These are phyloP conservation scores for Tricladium varicosporioides DNA, from an alignment of 2,329 filamentous ascomycete genomes.

Conservation along the genomic window DNA sequence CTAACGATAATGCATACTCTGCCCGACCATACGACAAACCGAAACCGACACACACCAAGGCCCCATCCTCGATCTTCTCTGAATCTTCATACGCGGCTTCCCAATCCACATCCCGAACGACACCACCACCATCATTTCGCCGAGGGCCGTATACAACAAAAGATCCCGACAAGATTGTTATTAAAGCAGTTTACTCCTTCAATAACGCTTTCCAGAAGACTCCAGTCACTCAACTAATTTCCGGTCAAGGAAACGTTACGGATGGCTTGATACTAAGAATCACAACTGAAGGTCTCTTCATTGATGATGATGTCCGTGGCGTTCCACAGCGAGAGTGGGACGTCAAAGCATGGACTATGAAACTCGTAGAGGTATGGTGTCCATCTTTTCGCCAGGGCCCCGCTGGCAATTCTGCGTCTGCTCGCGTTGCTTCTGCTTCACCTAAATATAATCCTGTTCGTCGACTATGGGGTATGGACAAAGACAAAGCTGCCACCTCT, in stretches of 20 bases:
- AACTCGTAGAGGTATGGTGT: constrained; percentile 86
- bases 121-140: constrained; percentile 70
- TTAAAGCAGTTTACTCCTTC: constrained; percentile 89
- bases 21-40: constrained; percentile 76
- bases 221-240: constrained; percentile 87
- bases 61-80: constrained; percentile 71
- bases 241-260: constrained; percentile 79
- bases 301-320: constrained; percentile 89
- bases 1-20: constrained; percentile 64
- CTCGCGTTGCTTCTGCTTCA: constrained; percentile 37
- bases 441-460: constrained; percentile 29
- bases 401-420: constrained; percentile 38
- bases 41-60: constrained; percentile 55
- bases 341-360: constrained; percentile 96
- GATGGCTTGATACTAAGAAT: constrained; percentile 91
- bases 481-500: constrained; percentile 43
- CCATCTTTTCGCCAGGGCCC: constrained; percentile 53
- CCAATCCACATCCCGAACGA: constrained; percentile 78
- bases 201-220: constrained; percentile 84
- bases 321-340: constrained; percentile 98
- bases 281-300: constrained; percentile 91
- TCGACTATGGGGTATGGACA: constrained; percentile 39
- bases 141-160: constrained; percentile 80
- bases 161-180: constrained; percentile 93
- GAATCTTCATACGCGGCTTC: constrained; percentile 86